Evolutionary conservation across 441 rosid species (phyloP).

Genomic region (Euphorbia corollata): DNA sequence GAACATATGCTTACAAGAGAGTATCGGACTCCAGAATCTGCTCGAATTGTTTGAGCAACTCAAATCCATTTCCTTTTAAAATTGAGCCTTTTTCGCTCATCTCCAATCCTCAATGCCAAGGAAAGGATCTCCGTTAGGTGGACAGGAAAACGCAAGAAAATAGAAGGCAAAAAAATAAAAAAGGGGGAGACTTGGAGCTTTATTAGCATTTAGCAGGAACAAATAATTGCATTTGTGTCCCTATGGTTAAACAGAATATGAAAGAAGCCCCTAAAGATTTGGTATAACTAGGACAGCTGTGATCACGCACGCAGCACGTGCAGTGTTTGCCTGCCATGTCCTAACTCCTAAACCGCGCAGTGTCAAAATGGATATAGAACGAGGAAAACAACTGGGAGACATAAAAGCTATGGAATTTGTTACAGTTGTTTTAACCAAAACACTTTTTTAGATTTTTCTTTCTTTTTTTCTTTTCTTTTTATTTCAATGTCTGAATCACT

Average conservation of each 20-base stretch:
- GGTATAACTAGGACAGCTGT: not conserved
- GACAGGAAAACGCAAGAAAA: slow-evolving; percentile 5
- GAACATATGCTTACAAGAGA: slow-evolving; percentile 42
- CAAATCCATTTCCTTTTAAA: slow-evolving; percentile 23
- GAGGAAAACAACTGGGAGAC: not conserved
- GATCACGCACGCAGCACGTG: slow-evolving; percentile 22
- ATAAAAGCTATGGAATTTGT: slow-evolving; percentile 6
- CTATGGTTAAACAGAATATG: not conserved
- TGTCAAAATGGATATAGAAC: slow-evolving; percentile 14
- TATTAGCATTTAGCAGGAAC: not conserved
- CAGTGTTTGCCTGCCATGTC: slow-evolving; percentile 10
- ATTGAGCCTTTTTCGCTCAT: slow-evolving; percentile 27
- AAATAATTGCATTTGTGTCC: slow-evolving; percentile 1
- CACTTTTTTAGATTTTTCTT: slow-evolving; percentile 2
- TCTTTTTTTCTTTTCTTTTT: not conserved
- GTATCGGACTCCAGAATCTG: slow-evolving; percentile 63
- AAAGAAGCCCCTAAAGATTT: not conserved
- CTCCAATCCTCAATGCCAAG: not conserved
- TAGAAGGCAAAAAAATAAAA: not conserved
- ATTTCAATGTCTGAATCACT: slow-evolving; percentile 7
- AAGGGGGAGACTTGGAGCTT: too few relatives aligned
- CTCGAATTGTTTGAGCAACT: slow-evolving; percentile 49
- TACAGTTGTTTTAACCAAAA: slow-evolving; percentile 14
- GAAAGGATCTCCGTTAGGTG: not conserved
- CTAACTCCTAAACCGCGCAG: slow-evolving; percentile 9